Conservation (phyloP, 768 basidiomycete species). For the Lentinula raphanica region DNA sequence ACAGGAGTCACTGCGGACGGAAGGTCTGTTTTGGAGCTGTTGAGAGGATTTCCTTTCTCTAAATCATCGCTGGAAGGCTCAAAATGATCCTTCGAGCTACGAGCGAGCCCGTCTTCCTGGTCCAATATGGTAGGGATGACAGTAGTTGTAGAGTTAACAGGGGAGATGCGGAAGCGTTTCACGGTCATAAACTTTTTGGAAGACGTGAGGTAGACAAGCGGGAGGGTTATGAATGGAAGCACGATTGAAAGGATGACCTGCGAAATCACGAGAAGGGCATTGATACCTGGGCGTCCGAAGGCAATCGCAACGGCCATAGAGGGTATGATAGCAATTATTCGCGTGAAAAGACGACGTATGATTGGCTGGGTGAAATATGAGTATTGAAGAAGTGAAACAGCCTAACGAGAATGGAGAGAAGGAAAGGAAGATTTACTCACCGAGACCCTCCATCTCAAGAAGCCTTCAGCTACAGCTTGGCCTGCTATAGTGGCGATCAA, state of each 20-base stretch:
- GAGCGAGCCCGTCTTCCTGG: not conserved
- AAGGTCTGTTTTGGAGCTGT: not conserved
- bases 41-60: not conserved
- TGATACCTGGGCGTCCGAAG: constrained; percentile 65
- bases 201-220: constrained; percentile 72
- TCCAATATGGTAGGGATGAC: not conserved
- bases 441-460: constrained; percentile 80
- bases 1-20: not conserved
- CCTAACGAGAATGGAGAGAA: no score
- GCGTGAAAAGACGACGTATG: constrained; percentile 76
- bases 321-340: constrained; percentile 77
- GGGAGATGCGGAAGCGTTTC: constrained; percentile 31
- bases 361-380: constrained; percentile 44
- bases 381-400: not conserved
- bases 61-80: not conserved
- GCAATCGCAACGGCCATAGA: constrained; percentile 73
- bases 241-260: constrained; percentile 83
- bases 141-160: not conserved
- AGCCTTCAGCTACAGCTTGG: constrained; percentile 87
- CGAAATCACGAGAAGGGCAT: constrained; percentile 74
- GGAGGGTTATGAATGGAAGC: constrained; percentile 81
- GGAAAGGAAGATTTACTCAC: constrained; percentile 29
- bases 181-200: constrained; percentile 69
- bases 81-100: not conserved
- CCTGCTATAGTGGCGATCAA: constrained; percentile 88